Evolutionary conservation across 176 grass and related monocot genomes (phyloP).

Genomic region (Triticum aestivum): IWGSC_CS_RefSeq_v2.1 NC_057795.1:600973569-600974068

Average conservation of each 20-base stretch:
- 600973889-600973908: neutral
- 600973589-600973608: neutral
- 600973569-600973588: neutral
- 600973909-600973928: neutral
- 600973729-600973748: neutral
- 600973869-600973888: no score
- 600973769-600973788: neutral
- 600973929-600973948: neutral
- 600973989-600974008: no score
- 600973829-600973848: no score
- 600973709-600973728: neutral
- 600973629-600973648: neutral
- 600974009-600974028: no score
- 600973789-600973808: no score
- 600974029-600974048: no score
- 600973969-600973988: no score
- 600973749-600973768: neutral
- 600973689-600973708: no score
- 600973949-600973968: neutral
- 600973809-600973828: no score
- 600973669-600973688: neutral
- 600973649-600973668: neutral
- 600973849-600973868: no score
- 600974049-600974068: no score
- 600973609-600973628: conserved; percentile 29